phyloP scores from a whole-genome alignment of 495 filamentous ascomycete species.

The Tuber calosporum region DNA sequence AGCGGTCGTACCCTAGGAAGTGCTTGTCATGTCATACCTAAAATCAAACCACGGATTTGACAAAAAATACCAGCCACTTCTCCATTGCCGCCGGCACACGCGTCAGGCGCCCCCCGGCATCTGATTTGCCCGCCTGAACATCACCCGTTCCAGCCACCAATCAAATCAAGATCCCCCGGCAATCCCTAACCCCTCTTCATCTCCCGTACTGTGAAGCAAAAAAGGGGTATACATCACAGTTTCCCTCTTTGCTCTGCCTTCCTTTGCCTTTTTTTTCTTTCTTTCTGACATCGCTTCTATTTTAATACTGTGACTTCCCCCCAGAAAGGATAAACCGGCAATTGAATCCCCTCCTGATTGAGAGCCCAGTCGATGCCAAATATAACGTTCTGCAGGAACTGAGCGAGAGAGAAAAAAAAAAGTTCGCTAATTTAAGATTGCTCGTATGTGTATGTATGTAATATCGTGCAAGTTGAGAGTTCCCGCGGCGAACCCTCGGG shows the following conservation, averaged over 20 bases:
- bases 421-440: background rate
- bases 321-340: background rate
- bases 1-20: too few relatives aligned
- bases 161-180: background rate
- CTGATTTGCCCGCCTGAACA: constrained; percentile 1
- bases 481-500: background rate
- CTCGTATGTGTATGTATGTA: background rate
- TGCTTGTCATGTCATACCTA: too few relatives aligned
- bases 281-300: background rate
- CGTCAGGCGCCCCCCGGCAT: background rate
- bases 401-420: background rate
- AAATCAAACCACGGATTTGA: too few relatives aligned
- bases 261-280: constrained; percentile 4
- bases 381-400: background rate
- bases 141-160: constrained; percentile 4
- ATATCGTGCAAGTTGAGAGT: background rate
- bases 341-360: background rate
- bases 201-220: background rate
- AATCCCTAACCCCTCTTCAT: constrained; percentile 4
- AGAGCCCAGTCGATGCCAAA: background rate
- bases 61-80: too few relatives aligned
- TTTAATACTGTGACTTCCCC: background rate
- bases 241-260: background rate
- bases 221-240: background rate
- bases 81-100: background rate